Conservation (phyloP, 164 flowering plant species). For the Echeveria elegans region DNA sequence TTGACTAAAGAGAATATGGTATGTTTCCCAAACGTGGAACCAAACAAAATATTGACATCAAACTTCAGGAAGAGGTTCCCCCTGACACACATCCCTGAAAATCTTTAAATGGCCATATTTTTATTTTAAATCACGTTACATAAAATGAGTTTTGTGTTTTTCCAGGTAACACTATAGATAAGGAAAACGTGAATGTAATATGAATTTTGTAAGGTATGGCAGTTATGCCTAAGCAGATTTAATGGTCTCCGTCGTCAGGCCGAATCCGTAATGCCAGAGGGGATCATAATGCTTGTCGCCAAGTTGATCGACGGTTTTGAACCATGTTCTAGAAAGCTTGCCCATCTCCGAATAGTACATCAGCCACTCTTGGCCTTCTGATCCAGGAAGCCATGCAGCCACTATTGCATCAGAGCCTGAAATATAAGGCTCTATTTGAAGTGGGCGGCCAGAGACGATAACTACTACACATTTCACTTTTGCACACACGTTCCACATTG, state of each 20-base stretch:
- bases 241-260: neutral
- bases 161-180: too few species aligned
- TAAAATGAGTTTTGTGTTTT: too few species aligned
- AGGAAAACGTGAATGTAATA: too few species aligned
- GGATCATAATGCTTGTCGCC: neutral
- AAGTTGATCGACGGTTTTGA: neutral
- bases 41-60: too few species aligned
- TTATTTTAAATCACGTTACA: too few species aligned
- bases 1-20: too few species aligned
- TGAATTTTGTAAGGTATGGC: too few species aligned
- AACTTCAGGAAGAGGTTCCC: too few species aligned
- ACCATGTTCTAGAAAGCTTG: neutral
- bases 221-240: neutral
- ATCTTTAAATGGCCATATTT: too few species aligned
- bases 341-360: neutral
- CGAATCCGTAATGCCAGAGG: neutral
- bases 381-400: conserved; percentile 42
- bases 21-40: too few species aligned
- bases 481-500: conserved; percentile 25
- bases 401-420: neutral
- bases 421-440: conserved; percentile 26
- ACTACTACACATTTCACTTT: conserved; percentile 25
- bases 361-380: conserved; percentile 16
- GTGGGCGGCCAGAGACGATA: conserved; percentile 29
- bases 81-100: too few species aligned